Evolutionary conservation across 2,329 filamentous ascomycete genomes (phyloP).

Genomic region (Cadophora sp.): DNA sequence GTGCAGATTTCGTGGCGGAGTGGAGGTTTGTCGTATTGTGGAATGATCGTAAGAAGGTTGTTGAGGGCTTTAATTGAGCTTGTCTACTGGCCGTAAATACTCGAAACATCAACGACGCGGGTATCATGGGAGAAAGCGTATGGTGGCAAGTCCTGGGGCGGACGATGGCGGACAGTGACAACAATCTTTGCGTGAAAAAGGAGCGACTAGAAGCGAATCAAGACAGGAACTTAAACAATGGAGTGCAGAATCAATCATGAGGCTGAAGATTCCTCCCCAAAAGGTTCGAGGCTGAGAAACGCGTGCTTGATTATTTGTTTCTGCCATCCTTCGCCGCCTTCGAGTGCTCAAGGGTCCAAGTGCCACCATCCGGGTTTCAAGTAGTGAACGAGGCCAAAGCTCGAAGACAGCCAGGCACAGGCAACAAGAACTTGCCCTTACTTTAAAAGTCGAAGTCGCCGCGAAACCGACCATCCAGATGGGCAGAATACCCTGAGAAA

Average conservation of each 20-base stretch:
- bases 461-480: not conserved
- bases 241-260: not conserved
- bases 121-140: not conserved
- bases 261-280: not conserved
- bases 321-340: slow-evolving; percentile 5
- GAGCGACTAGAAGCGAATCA: not conserved
- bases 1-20: not conserved
- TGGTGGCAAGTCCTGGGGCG: too few species aligned
- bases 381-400: not conserved
- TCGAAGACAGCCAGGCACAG: not conserved
- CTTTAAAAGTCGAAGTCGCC: not conserved
- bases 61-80: slow-evolving; percentile 7
- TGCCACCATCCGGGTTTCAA: slow-evolving; percentile 3
- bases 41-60: not conserved
- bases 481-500: not conserved
- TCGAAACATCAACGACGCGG: slow-evolving; percentile 36
- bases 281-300: slow-evolving; percentile 1
- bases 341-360: not conserved
- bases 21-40: not conserved
- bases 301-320: not conserved
- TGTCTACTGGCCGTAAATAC: slow-evolving; percentile 25
- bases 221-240: not conserved
- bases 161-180: not conserved
- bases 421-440: not conserved
- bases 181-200: not conserved